Evolutionary conservation across 2,329 filamentous ascomycete species (phyloP).

Genomic region (Colletotrichum noveboracense): DNA sequence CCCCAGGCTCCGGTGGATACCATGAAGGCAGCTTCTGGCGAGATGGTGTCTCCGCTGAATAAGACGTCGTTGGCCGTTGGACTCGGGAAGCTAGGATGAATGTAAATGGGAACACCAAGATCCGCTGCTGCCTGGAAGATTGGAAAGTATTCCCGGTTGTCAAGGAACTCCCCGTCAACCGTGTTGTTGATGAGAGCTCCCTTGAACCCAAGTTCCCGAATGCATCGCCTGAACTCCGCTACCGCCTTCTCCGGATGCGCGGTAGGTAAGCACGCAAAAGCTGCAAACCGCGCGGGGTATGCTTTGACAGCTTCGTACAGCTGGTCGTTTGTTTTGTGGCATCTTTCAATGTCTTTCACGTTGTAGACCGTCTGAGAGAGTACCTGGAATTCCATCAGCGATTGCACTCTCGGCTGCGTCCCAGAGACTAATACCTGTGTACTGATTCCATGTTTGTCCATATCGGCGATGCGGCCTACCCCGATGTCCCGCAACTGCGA

Average conservation of each 20-base stretch:
- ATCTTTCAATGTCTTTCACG: background rate
- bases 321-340: background rate
- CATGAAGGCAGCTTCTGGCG: background rate
- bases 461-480: background rate
- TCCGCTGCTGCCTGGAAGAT: background rate
- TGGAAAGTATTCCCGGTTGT: background rate
- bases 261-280: background rate
- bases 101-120: background rate
- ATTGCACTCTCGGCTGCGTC: background rate
- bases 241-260: background rate
- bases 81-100: background rate
- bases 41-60: background rate
- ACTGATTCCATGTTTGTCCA: background rate
- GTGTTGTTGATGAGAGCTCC: background rate
- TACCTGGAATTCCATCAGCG: background rate
- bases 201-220: background rate
- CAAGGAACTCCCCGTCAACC: background rate
- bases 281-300: background rate
- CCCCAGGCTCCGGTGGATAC: background rate
- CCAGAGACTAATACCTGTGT: background rate
- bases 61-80: background rate
- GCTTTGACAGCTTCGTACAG: background rate
- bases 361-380: background rate
- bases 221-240: background rate
- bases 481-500: background rate